Evolutionary conservation across 2,329 filamentous ascomycete species (phyloP), one percentile per base, ranked within the genome.

Genomic region (Colletotrichum aenigma): DNA sequence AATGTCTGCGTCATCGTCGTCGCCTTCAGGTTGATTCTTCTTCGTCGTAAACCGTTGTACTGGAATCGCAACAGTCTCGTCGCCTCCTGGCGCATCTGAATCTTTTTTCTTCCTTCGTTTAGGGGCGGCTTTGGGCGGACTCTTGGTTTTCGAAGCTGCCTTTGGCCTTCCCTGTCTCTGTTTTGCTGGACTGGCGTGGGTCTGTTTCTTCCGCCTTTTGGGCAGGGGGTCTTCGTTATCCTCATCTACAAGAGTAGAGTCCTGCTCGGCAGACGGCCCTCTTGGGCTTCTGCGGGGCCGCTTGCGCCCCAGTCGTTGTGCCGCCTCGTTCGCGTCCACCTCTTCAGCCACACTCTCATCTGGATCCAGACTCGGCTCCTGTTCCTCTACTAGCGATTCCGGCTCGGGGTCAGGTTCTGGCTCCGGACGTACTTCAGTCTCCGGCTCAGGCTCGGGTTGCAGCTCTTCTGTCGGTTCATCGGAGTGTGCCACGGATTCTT

Each of bases 21-120:
- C 87, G 52, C 86, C 84, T 6, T 86, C 85, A 15, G 83, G 84
- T 52, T 52, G 43, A 21, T 81, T 82, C 5, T 82, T 82, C 36
- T 85, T 85, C 67, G 86, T 86, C n/a, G 89, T 90, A 78, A 92
- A 91, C 15, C 92, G 88, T 80, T 93, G 91, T 0, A 93, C 89
- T 2, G 87, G 89, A n/a, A 93, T 87, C 7, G 91, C 88, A 58
- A 93, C 84, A 3, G 82, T 81, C 7, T 77, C 78, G 24, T 78
- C 72, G 43, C 16, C 43, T 18, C 32, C 64, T 28, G 34, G 12
- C 7, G n/a, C 43, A 12, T 78, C 74, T 15, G 56, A 9, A 48
- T 72, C 48, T 18, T 71, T 67, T 58, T 80, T 81, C 8, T 73
- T 76, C 16, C 71, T 79, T 76, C 10, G 77, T 32, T 71, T 78